Conservation (phyloP, 2,329 filamentous ascomycete genomes). For the Microascus cirrosus region DNA sequence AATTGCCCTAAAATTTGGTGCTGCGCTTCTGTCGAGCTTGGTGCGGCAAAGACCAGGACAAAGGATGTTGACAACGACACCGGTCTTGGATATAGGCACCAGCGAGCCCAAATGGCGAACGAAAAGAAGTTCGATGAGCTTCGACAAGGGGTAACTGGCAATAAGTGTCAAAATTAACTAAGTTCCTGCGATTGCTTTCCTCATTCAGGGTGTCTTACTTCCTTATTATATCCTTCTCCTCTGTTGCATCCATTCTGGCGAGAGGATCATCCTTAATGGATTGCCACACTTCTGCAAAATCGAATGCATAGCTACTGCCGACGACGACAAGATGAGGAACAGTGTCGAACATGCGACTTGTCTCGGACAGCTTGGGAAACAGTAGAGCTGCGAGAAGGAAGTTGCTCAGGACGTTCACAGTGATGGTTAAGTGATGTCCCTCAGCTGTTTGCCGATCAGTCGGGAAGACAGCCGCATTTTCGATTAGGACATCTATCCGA, state of each 20-base stretch:
- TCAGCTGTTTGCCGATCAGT: slow-evolving; percentile 15
- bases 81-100: slow-evolving; percentile 13
- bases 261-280: not conserved
- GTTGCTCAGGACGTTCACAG: slow-evolving; percentile 34
- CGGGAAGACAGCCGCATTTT: slow-evolving; percentile 23
- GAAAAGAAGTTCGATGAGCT: not conserved
- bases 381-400: slow-evolving; percentile 30
- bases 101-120: slow-evolving; percentile 13
- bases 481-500: slow-evolving; percentile 28
- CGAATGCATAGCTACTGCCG: not conserved
- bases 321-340: not conserved
- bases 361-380: slow-evolving; percentile 27
- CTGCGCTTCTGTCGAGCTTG: slow-evolving; percentile 5
- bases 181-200: not conserved
- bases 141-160: not conserved
- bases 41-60: slow-evolving; percentile 19
- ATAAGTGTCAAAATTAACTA: not conserved
- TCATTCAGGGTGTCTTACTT: not conserved
- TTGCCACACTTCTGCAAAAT: not conserved
- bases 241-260: not conserved
- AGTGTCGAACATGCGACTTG: slow-evolving; percentile 13
- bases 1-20: not conserved
- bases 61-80: slow-evolving; percentile 18
- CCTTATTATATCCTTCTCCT: not conserved
- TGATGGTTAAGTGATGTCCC: slow-evolving; percentile 29